Evolutionary conservation across 2,329 filamentous ascomycete genomes (phyloP).

Genomic region (Tolypocladium tundrense): DNA sequence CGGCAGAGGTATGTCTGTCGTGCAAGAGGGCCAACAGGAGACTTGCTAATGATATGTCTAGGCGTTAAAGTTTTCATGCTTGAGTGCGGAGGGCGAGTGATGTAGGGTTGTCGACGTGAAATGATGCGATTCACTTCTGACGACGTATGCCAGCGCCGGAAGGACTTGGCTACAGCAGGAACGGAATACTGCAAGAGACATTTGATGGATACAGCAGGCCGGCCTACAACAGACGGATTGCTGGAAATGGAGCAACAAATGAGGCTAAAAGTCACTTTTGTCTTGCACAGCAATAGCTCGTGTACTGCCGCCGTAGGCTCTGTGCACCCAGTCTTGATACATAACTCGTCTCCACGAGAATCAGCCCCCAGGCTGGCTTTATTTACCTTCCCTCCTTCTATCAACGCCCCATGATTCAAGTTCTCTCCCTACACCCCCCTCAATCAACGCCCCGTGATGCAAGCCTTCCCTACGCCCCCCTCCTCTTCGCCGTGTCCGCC

Average conservation of each 20-base stretch:
- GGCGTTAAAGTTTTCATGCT: slow-evolving; percentile 13
- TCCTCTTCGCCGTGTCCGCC: slow-evolving; percentile 27
- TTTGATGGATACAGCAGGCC: not conserved
- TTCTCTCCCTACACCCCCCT: slow-evolving; percentile 6
- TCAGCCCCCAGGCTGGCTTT: not conserved
- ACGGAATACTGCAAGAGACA: not conserved
- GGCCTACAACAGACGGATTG: not conserved
- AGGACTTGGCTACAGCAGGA: not conserved
- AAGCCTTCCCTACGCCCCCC: slow-evolving; percentile 9
- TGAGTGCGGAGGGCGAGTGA: not conserved
- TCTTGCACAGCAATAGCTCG: not conserved
- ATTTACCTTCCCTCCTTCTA: too few relatives aligned
- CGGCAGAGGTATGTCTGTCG: slow-evolving; percentile 30
- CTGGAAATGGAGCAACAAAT: not conserved
- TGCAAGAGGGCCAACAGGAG: not conserved
- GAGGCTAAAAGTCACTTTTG: not conserved
- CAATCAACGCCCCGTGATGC: not conserved
- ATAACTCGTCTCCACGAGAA: not conserved
- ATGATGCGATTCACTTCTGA: too few relatives aligned
- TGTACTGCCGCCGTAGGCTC: not conserved
- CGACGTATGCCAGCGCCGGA: too few relatives aligned
- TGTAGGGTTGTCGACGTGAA: not conserved
- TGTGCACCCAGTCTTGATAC: not conserved
- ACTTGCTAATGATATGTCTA: slow-evolving; percentile 3
- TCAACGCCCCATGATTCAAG: not conserved